Percentiles rank a stretch among this genome's conserved stretches.
Evolutionary conservation across 371 early-diverging fungal species (phyloP).

Genomic region (Mortierella sp.): DNA sequence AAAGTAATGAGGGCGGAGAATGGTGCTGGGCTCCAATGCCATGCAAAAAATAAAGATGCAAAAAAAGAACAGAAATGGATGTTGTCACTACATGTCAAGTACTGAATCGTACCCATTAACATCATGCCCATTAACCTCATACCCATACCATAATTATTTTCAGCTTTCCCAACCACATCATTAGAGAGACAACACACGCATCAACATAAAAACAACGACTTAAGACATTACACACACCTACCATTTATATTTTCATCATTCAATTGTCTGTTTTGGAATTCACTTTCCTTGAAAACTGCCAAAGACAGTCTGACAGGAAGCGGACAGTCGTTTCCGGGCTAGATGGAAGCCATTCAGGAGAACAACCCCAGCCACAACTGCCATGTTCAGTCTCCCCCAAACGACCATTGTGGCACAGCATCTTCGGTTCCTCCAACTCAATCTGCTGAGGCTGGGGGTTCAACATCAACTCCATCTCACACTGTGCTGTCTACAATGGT

Average conservation of each 20-base stretch:
- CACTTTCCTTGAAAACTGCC: background rate
- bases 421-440: background rate
- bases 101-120: too few species aligned
- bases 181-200: background rate
- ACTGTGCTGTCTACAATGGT: background rate
- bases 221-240: background rate
- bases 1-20: background rate
- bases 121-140: background rate
- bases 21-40: background rate
- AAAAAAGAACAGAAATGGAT: too few species aligned
- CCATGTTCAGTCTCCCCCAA: conserved; percentile 11
- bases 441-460: background rate
- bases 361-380: conserved; percentile 15
- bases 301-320: conserved; percentile 10
- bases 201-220: background rate
- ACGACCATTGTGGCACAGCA: background rate
- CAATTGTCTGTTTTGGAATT: background rate
- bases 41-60: background rate
- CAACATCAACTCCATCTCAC: background rate
- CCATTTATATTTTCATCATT: background rate
- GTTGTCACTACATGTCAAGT: too few species aligned
- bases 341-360: conserved; percentile 33
- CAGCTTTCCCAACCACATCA: background rate
- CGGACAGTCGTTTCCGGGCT: conserved; percentile 10
- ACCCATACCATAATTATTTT: background rate